A percentile compares a stretch with the other conserved stretches of the same genome.
phyloP scores from a whole-genome alignment of 139 green algal species.

The Tetraselmis chui region DNA sequence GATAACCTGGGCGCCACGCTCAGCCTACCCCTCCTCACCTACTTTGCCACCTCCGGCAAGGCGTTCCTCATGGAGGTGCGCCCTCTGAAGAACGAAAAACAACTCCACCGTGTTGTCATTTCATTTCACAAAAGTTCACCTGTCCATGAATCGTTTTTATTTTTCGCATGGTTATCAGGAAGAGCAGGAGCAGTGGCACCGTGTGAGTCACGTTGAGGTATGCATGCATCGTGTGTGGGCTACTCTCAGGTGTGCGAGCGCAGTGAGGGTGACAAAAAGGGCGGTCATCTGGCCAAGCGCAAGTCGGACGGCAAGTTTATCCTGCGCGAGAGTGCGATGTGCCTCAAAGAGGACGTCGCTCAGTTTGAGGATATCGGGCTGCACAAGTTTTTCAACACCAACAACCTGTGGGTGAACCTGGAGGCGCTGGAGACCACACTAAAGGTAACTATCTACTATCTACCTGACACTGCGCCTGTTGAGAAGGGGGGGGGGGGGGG shows the following conservation, averaged over 20 bases:
- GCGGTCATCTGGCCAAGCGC: constrained; percentile 69
- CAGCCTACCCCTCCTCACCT: constrained; percentile 70
- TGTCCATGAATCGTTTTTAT: neutral
- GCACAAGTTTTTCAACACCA: constrained; percentile 92
- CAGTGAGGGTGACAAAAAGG: constrained; percentile 88
- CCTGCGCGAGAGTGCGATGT: constrained; percentile 83
- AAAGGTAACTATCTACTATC: too few species aligned
- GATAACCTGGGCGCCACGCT: constrained; percentile 90
- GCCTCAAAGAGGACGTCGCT: constrained; percentile 70
- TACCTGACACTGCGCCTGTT: too few species aligned
- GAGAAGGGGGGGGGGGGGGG: too few species aligned
- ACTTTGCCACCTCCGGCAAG: constrained; percentile 65
- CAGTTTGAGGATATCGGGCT: constrained; percentile 77
- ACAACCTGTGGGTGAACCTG: constrained; percentile 90
- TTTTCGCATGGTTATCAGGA: neutral
- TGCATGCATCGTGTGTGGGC: too few species aligned
- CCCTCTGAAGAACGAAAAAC: too few species aligned
- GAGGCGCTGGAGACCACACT: constrained; percentile 20
- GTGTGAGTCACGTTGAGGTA: too few species aligned
- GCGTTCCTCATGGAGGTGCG: constrained; percentile 85
- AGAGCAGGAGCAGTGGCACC: too few species aligned
- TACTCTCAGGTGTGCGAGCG: constrained; percentile 64
- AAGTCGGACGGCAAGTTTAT: constrained; percentile 63
- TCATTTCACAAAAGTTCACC: neutral
- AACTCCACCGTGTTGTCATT: neutral